Percentiles rank a stretch among this genome's conserved stretches.
Evolutionary conservation across 2,329 filamentous ascomycete genomes (phyloP).

Genomic region (Cladosporium sp.): DNA sequence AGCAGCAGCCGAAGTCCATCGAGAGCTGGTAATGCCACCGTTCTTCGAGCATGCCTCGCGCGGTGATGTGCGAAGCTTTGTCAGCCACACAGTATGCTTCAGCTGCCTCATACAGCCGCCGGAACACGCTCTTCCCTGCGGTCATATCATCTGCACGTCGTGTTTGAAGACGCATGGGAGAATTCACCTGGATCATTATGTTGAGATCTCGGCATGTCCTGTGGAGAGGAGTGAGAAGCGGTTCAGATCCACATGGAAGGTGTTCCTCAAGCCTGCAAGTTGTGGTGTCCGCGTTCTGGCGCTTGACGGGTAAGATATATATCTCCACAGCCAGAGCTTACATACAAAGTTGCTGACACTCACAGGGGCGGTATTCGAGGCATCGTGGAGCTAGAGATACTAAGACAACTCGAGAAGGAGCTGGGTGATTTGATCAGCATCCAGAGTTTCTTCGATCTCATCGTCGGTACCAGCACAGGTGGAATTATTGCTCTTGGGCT

Average conservation of each 20-base stretch:
- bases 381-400: slow-evolving; percentile 44
- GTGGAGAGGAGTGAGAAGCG: slow-evolving; percentile 23
- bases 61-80: slow-evolving; percentile 6
- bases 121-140: slow-evolving; percentile 44
- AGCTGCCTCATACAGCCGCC: slow-evolving; percentile 44
- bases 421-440: slow-evolving; percentile 41
- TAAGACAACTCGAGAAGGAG: slow-evolving; percentile 39
- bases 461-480: slow-evolving; percentile 44
- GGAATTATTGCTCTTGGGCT: slow-evolving; percentile 33
- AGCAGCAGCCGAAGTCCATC: slow-evolving; percentile 23
- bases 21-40: slow-evolving; percentile 14
- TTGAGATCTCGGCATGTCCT: slow-evolving; percentile 28
- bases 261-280: slow-evolving; percentile 37
- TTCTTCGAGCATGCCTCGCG: slow-evolving; percentile 31
- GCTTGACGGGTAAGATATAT: slow-evolving; percentile 41
- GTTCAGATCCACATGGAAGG: slow-evolving; percentile 2
- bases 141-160: slow-evolving; percentile 44
- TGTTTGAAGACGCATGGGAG: slow-evolving; percentile 37
- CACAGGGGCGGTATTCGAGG: slow-evolving; percentile 46
- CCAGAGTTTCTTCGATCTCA: slow-evolving; percentile 48
- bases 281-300: slow-evolving; percentile 43
- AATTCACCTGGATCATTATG: neutral
- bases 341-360: neutral
- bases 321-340: neutral
- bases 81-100: slow-evolving; percentile 44